Conservation (phyloP, 768 basidiomycete species). For the Phaffia australis region DNA sequence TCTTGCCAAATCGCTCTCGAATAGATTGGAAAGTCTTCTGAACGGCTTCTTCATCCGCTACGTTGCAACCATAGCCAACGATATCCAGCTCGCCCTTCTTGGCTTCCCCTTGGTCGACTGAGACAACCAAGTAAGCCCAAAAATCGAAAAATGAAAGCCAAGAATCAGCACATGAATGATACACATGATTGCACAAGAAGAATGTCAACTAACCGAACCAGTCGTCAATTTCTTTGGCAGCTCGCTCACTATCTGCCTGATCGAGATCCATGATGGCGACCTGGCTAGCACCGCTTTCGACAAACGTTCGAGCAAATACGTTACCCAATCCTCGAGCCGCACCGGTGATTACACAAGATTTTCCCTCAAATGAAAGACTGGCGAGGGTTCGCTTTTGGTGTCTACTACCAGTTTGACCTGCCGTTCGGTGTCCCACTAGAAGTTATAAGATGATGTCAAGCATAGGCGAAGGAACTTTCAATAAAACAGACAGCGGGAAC, state of each 20-base stretch:
- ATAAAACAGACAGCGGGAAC: background rate
- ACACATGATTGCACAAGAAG: slow-evolving; percentile 27
- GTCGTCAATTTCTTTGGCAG: slow-evolving; percentile 57
- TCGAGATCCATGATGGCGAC: slow-evolving; percentile 75
- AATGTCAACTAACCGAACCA: slow-evolving; percentile 42
- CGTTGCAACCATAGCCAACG: slow-evolving; percentile 74
- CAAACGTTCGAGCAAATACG: slow-evolving; percentile 80
- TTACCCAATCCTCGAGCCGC: slow-evolving; percentile 83
- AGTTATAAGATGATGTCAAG: no score
- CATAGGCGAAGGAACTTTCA: background rate
- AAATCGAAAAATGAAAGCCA: background rate
- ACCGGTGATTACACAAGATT: slow-evolving; percentile 80
- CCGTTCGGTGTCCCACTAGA: no score
- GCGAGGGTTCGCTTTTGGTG: slow-evolving; percentile 48
- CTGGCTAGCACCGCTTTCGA: slow-evolving; percentile 71
- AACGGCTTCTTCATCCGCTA: slow-evolving; percentile 69
- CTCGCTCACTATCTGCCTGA: slow-evolving; percentile 52
- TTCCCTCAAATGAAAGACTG: slow-evolving; percentile 66
- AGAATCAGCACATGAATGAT: background rate
- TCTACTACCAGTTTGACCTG: slow-evolving; percentile 26
- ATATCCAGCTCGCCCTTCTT: slow-evolving; percentile 52
- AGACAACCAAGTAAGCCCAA: background rate
- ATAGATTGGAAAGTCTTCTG: slow-evolving; percentile 58
- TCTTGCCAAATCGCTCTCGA: slow-evolving; percentile 45
- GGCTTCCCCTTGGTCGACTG: slow-evolving; percentile 44